Base-by-base conservation (phyloP, 345 rosid species). In the Eucalyptus curtisii region DNA sequence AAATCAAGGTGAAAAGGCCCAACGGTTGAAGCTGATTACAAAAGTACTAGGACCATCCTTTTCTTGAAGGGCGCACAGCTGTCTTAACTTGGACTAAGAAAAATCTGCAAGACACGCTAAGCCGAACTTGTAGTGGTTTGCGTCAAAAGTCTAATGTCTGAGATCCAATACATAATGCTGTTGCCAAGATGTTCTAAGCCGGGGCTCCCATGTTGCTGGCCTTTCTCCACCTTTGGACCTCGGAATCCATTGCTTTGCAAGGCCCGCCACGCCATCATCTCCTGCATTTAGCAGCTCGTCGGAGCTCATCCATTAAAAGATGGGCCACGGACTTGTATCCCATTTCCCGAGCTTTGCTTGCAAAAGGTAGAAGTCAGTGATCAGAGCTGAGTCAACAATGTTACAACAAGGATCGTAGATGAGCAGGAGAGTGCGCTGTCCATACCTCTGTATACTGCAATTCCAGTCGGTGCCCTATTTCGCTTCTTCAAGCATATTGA, bases 251-350 rank as follows among this genome's bases (percentile, higher is more conserved):
- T 19, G 82, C 82, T 37, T 5, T 37, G 82, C 27, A 2, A 76
- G 14, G 27, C 27, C 82, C 14, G 27, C 47, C 82, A 3, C 2
- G 27, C 47, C 84, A 40, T 76, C 84, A 76, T 37, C 40, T 59
- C 86, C 55, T 81, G 86, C 47, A 11, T 33, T 90, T 89, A 87
- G 85, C 68, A 3, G 47, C 30, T 90, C 87, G 87, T 86, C 87
- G 90, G 48, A 91, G 92, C 92, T 91, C 90, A 31, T 91, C 92
- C 93, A 89, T 92, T 50, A 92, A 85, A 45, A 91, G 91, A 91
- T 91, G 92, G 8, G 94, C 93, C 49, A 93, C 94, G 19, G 94
- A 93, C 71, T 92, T 84, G 90, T 89, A 91, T 48, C 94, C 93
- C 92, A 89, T 85, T 86, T 89, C 90, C 88, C 89, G 88, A 84